Base-by-base conservation (phyloP, 1,139 yeast species). In the Kluyveromyces sp. region DNA sequence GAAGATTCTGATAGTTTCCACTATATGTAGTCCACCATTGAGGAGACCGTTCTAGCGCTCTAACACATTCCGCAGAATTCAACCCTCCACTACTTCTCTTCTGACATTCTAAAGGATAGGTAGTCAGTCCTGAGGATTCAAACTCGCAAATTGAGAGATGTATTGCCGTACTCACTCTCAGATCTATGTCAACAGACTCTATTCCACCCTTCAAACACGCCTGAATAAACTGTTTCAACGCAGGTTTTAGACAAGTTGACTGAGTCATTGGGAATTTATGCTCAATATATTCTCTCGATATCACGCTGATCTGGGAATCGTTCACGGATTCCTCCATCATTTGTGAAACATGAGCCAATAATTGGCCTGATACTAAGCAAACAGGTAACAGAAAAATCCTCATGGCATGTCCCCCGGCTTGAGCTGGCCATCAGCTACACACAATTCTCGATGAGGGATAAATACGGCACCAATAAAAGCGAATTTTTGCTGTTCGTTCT, bases 1-100 rank as follows among this genome's bases (percentile, higher is more conserved):
- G 67, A 1, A 77, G 58, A 19, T 71, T 70, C 41, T 78, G 65
- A 50, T 74, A 77, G 49, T 77, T 72, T 0, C 83, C 83, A 49
- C 77, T 76, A 50, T 72, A 78, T 0, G 78, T 73, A 0, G 82
- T 77, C 83, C 83, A 78, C 64, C 73, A 73, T 53, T 76, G 80
- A 0, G 78, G 69, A 1, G 69, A 63, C 22, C 52, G 54, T 48
- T 75, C 75, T 39, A 77, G 50, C 1, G 65, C 58, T 1, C 50
- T 39, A 33, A 77, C 63, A 50, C 83, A 78, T 3, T 49, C 52
- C 39, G 51, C 50, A 38, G 50, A 45, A n/a, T 48, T 39, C 4
- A 15, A 15, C 2, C 22, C 44, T 17, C 46, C 54, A 1, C 59
- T 33, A 9, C 49, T 42, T 2, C 37, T 33, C 2, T 46, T 44